Conservation (phyloP, 306 rosid species). For the Fragaria vesca region DNA sequence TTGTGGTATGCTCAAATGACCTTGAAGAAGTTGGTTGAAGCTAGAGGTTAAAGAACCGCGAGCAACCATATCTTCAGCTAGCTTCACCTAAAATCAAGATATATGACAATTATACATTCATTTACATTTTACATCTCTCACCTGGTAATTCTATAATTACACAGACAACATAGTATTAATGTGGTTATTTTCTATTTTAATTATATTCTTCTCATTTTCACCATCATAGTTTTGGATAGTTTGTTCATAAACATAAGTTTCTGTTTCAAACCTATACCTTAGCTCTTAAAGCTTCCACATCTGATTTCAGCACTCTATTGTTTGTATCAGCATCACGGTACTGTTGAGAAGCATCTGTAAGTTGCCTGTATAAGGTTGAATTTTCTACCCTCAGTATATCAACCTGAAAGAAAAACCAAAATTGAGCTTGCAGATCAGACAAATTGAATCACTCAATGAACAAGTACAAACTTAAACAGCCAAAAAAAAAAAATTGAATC, state of each 20-base stretch:
- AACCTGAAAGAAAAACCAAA: slow-evolving; percentile 42
- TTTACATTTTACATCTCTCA: background rate
- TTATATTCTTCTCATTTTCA: background rate
- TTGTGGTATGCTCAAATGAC: slow-evolving; percentile 46
- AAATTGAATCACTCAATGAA: slow-evolving; percentile 1
- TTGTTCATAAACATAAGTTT: background rate
- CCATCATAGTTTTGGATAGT: background rate
- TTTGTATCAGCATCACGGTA: slow-evolving; percentile 68
- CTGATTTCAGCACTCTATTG: slow-evolving; percentile 76
- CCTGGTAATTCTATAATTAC: background rate
- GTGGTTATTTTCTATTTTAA: background rate
- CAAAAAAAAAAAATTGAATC: background rate
- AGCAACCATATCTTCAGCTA: slow-evolving; percentile 93
- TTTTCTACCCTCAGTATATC: slow-evolving; percentile 65
- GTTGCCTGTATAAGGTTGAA: slow-evolving; percentile 54
- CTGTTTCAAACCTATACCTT: slow-evolving; percentile 45
- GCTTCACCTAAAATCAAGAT: slow-evolving; percentile 57
- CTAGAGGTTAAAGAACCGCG: slow-evolving; percentile 56
- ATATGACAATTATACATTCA: too few relatives aligned
- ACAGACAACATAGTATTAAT: background rate
- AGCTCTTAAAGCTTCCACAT: slow-evolving; percentile 93
- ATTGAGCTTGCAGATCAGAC: background rate
- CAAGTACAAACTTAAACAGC: background rate
- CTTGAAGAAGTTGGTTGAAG: slow-evolving; percentile 54
- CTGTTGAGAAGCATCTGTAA: slow-evolving; percentile 60